Percentiles rank a stretch among this genome's conserved stretches.
These are phyloP conservation scores for Fulvia fulva DNA, from an alignment of 2,329 filamentous ascomycete genomes.

Conservation along the genomic window DNA sequence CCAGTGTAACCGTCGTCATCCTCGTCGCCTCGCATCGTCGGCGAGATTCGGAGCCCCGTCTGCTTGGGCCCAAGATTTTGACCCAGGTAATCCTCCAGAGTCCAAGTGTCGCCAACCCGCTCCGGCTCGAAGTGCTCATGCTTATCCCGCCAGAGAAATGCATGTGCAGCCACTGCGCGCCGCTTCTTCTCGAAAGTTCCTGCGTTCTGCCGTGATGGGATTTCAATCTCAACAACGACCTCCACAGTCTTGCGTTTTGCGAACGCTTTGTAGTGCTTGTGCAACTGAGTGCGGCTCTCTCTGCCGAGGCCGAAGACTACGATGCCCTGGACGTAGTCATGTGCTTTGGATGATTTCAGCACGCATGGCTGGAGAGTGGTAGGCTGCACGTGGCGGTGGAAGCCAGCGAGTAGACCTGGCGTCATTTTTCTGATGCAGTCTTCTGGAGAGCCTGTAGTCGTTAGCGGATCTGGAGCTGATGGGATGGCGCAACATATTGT, in stretches of 20 bases:
- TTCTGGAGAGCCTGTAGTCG: conserved; percentile 12
- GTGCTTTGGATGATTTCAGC: conserved; percentile 13
- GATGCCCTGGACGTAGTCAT: conserved; percentile 27
- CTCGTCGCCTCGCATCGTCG: conserved; percentile 16
- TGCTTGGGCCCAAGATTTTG: conserved; percentile 14
- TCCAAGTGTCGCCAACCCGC: conserved; percentile 16
- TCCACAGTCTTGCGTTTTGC: conserved; percentile 14
- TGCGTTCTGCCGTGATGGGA: neutral
- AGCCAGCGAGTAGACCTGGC: conserved; percentile 25
- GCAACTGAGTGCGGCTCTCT: conserved; percentile 18
- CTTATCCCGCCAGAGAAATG: conserved; percentile 6
- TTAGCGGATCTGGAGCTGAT: neutral
- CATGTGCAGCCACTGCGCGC: conserved; percentile 10
- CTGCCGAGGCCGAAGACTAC: conserved; percentile 27
- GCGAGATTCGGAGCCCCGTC: conserved; percentile 8
- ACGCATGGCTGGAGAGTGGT: conserved; percentile 20
- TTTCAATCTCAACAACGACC: conserved; percentile 17
- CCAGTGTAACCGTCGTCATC: conserved; percentile 18
- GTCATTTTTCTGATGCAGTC: conserved; percentile 27
- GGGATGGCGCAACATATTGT: neutral
- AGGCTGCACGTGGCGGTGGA: conserved; percentile 20
- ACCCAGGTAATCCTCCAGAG: conserved; percentile 22
- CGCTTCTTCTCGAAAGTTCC: neutral
- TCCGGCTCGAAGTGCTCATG: neutral
- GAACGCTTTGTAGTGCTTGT: conserved; percentile 23